phyloP scores from a whole-genome alignment of 169 alveolate species.

The Plasmodium vinckei region DNA sequence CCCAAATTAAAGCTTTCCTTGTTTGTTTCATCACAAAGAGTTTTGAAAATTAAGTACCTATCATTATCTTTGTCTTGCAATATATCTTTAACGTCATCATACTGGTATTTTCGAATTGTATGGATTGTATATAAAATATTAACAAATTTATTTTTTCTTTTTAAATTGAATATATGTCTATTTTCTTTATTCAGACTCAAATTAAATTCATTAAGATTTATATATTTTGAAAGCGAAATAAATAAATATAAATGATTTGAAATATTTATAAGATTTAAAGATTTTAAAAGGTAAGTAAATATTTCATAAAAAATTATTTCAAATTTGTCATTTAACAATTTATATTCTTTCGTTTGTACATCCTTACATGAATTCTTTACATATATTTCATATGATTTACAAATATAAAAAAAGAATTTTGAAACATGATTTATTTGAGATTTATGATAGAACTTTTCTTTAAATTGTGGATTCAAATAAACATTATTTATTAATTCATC shows the following conservation, averaged over 20 bases:
- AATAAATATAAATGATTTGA: slow-evolving; percentile 48
- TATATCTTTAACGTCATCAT: slow-evolving; percentile 12
- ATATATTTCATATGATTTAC: slow-evolving; percentile 1
- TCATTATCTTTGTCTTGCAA: slow-evolving; percentile 22
- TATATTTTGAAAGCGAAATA: slow-evolving; percentile 10
- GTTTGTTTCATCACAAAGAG: not conserved
- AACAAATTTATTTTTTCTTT: not conserved
- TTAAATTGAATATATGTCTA: not conserved
- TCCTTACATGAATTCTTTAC: not conserved
- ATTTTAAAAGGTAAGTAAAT: slow-evolving; percentile 32
- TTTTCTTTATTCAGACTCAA: not conserved
- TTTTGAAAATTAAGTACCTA: not conserved
- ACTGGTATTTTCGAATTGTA: slow-evolving; percentile 8
- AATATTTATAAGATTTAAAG: slow-evolving; percentile 6
- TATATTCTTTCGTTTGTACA: not conserved
- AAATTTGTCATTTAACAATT: not conserved
- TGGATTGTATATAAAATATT: not conserved
- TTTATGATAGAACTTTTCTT: not conserved
- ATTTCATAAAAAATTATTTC: slow-evolving; percentile 54
- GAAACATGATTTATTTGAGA: slow-evolving; percentile 27
- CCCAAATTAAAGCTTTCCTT: not conserved
- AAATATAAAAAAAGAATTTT: slow-evolving; percentile 21
- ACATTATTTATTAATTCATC: too few relatives aligned
- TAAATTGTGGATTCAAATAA: too few relatives aligned
- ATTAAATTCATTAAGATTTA: not conserved